phyloP scores from a whole-genome alignment of 768 basidiomycete genomes.

The Cyclocybe aegerita region DNA sequence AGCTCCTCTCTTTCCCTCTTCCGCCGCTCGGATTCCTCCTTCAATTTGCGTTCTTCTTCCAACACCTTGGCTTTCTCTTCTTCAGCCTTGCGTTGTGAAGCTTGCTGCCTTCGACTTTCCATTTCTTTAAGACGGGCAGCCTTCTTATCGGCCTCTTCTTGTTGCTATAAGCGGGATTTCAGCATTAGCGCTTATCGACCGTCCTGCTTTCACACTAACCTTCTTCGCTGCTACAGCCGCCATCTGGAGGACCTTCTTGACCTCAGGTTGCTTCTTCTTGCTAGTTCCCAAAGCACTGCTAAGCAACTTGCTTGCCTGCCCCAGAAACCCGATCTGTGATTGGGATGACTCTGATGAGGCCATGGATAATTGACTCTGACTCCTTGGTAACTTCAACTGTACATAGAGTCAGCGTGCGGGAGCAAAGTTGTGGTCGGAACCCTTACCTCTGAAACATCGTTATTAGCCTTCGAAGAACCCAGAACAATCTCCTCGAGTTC shows the following conservation, averaged over 20 bases:
- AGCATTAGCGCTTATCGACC: not conserved
- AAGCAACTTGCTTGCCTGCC: slow-evolving; percentile 69
- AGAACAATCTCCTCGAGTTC: slow-evolving; percentile 43
- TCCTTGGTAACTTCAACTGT: slow-evolving; percentile 29
- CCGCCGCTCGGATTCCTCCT: slow-evolving; percentile 72
- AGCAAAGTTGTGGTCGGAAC: not conserved
- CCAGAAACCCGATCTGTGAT: slow-evolving; percentile 62
- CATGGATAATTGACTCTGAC: slow-evolving; percentile 57
- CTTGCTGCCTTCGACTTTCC: slow-evolving; percentile 77
- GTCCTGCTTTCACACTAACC: slow-evolving; percentile 43
- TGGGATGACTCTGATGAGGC: slow-evolving; percentile 47
- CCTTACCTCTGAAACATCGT: slow-evolving; percentile 44
- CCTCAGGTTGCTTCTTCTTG: slow-evolving; percentile 74
- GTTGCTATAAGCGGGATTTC: slow-evolving; percentile 56
- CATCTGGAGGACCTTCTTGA: slow-evolving; percentile 76
- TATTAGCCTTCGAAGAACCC: slow-evolving; percentile 35
- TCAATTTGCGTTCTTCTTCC: slow-evolving; percentile 71
- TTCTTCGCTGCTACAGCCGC: slow-evolving; percentile 87
- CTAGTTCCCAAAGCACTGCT: slow-evolving; percentile 63
- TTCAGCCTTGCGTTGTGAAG: slow-evolving; percentile 71
- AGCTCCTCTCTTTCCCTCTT: slow-evolving; percentile 82
- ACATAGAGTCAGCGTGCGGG: slow-evolving; percentile 10
- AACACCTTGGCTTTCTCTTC: slow-evolving; percentile 64
- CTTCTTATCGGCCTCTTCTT: slow-evolving; percentile 85
- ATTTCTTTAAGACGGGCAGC: slow-evolving; percentile 72